Evolutionary conservation across 2,329 filamentous ascomycete genomes (phyloP), one percentile per base, ranked within the genome.

Genomic region (Zasmidium citrigriseum): DNA sequence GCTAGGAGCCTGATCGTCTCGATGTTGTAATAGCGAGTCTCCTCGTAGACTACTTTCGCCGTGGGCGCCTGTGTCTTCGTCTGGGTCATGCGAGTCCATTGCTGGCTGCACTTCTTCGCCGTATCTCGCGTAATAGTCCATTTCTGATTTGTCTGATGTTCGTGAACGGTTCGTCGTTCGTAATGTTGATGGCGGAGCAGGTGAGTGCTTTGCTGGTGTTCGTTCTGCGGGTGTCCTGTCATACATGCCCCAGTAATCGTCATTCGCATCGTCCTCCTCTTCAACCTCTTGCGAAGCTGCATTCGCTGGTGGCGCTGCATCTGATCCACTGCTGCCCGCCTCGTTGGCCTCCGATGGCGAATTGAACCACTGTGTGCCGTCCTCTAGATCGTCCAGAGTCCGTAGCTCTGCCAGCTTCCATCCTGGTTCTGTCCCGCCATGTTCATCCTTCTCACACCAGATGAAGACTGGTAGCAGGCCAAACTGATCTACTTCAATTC

Each of bases 211-310:
- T 18, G 82, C 85, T 1, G 87, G 87, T 10, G 87, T 89, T 46
- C 82, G 80, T 1, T 82, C 81, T n/a, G 57, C 60, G 1, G 89
- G 88, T 3, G 88, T 90, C 23, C 84, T 83, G 71, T 91, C 89
- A 72, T 93, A 93, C 60, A 86, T 83, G 27, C 85, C 88, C 90
- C 90, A 93, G 73, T 93, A 93, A 66, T 87, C 87, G 64, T 90
- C 64, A 23, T 66, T 61, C 2, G 34, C 89, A 61, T 91, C 88
- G 27, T 89, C 88, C 21, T 89, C 87, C 0, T 86, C 86, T 0
- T 87, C 84, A 1, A 81, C 53, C 50, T 74, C 70, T 22, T 67
- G 51, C 10, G 61, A 54, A 54, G 7, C 47, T 11, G 47, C 34
- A 41, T 58, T 57, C n/a, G 49, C 27, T 25, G 56, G 53, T 45